These are phyloP conservation scores for Lycium ferocissimum DNA, from an alignment of 257 asterid genomes.

Conservation along the genomic window DNA sequence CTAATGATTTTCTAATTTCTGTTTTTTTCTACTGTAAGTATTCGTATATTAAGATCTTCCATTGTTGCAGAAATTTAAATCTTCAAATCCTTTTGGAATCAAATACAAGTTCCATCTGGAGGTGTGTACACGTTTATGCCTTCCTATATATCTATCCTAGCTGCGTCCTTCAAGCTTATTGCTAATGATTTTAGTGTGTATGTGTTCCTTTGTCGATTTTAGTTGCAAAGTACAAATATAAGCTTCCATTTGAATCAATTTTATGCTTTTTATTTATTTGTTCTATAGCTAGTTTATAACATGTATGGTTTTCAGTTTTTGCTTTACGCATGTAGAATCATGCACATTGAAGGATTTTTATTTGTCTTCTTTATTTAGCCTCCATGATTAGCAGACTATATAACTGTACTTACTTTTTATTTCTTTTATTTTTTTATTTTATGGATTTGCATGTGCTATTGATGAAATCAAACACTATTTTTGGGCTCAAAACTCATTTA, in stretches of 20 bases:
- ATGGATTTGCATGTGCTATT: conserved; percentile 19
- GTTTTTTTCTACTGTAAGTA: background rate
- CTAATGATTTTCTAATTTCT: background rate
- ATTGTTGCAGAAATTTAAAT: conserved; percentile 75
- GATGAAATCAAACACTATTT: background rate
- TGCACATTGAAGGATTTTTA: conserved; percentile 11
- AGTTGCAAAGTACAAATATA: background rate
- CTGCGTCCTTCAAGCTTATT: background rate
- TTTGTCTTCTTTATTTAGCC: conserved; percentile 23
- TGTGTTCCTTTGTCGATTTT: background rate
- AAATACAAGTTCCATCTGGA: conserved; percentile 92
- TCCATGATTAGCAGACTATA: background rate
- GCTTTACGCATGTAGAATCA: background rate
- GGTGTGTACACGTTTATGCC: conserved; percentile 48
- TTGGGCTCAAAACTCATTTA: background rate
- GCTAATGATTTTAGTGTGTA: background rate
- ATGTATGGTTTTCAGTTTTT: conserved; percentile 2
- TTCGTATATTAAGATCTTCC: background rate
- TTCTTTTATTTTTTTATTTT: too few species aligned
- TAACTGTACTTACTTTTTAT: conserved; percentile 5
- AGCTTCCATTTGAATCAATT: background rate
- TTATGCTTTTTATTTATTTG: background rate
- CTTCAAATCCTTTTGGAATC: conserved; percentile 92
- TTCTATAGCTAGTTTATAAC: background rate
- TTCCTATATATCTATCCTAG: background rate